phyloP scores from a whole-genome alignment of 768 basidiomycete species.

The Cystofilobasidium ferigula region DNA sequence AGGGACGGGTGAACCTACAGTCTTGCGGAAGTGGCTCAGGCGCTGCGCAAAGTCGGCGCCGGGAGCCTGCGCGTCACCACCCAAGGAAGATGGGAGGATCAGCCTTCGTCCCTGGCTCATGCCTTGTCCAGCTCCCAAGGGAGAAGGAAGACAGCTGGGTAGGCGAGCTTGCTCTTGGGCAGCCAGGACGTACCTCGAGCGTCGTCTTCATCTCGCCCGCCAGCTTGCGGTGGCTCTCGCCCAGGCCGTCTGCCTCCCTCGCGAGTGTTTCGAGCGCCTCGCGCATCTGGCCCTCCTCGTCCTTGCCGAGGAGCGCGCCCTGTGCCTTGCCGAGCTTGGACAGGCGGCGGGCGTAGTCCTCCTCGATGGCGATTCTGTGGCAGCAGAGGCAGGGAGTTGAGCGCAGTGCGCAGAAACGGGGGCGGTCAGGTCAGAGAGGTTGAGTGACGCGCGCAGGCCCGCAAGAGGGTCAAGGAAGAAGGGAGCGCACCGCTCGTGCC shows the following conservation, averaged over 20 bases:
- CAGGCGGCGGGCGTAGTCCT: conserved; percentile 84
- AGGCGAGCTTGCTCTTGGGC: neutral
- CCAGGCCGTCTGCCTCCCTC: conserved; percentile 72
- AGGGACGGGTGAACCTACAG: conserved; percentile 35
- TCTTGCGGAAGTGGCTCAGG: conserved; percentile 42
- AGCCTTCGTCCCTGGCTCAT: neutral
- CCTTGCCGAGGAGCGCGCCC: conserved; percentile 54
- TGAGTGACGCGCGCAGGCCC: neutral
- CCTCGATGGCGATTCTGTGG: conserved; percentile 71
- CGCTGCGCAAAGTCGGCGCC: conserved; percentile 24
- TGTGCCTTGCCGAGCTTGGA: conserved; percentile 57
- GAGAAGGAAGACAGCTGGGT: neutral
- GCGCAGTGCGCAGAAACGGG: neutral
- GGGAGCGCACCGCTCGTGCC: conserved; percentile 76
- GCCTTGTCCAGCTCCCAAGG: conserved; percentile 1
- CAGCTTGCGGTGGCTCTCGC: conserved; percentile 58
- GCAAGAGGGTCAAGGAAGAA: neutral
- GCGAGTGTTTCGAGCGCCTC: conserved; percentile 68
- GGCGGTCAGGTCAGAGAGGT: neutral
- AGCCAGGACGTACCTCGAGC: conserved; percentile 46
- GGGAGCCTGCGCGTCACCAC: conserved; percentile 2
- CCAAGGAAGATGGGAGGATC: neutral
- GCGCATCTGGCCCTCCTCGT: conserved; percentile 85
- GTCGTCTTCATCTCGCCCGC: conserved; percentile 64
- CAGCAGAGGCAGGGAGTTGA: neutral